Conservation (phyloP, 495 filamentous ascomycete genomes). For the Chaetomidium leptoderma region DNA sequence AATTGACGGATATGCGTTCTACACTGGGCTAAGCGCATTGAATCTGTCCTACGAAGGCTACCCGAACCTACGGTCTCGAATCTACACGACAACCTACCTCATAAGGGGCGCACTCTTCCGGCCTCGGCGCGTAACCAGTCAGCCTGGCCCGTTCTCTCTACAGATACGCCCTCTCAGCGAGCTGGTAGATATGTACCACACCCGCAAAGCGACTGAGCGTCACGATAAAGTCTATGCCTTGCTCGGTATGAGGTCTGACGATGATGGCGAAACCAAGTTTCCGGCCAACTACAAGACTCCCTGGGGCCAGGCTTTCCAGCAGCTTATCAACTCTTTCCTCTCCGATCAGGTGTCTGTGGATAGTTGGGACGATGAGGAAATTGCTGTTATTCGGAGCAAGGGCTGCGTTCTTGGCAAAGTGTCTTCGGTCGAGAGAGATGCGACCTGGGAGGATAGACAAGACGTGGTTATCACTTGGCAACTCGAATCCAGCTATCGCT, state of each 20-base stretch:
- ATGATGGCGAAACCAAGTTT: not conserved
- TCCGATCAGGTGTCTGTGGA: not conserved
- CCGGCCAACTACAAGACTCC: not conserved
- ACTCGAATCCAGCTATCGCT: too few relatives aligned
- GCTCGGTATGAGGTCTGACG: conserved; percentile 3
- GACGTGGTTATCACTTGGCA: not conserved
- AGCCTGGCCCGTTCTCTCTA: not conserved
- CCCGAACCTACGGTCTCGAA: not conserved
- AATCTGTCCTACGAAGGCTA: not conserved
- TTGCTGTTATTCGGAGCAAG: not conserved
- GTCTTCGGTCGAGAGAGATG: not conserved
- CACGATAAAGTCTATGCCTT: conserved; percentile 1
- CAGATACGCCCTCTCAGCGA: not conserved
- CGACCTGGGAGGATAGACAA: not conserved
- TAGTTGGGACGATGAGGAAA: not conserved
- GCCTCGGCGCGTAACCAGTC: not conserved
- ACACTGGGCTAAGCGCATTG: not conserved
- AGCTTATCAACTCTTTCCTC: not conserved
- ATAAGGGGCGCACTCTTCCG: not conserved
- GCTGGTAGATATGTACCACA: conserved; percentile 6
- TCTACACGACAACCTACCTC: not conserved
- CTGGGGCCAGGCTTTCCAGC: not conserved
- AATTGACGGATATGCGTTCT: not conserved
- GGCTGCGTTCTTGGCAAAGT: not conserved
- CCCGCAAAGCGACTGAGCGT: not conserved